Evolutionary conservation across 345 rosid species (phyloP), one percentile per base, ranked within the genome.

Genomic region (Eucalyptus coolabah): DNA sequence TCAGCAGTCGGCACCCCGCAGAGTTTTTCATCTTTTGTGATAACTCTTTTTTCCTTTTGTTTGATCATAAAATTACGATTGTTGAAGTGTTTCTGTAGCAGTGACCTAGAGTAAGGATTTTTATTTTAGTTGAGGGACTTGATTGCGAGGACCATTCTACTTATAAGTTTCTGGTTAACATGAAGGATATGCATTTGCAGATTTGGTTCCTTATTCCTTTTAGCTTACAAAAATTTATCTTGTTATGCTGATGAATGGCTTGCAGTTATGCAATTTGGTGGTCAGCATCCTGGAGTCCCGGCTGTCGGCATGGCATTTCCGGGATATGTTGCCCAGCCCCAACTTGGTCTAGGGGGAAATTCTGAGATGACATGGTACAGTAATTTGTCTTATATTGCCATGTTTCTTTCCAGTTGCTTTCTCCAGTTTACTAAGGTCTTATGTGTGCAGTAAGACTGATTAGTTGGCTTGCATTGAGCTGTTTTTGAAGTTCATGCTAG

Each of bases 291-390:
- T 90, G 97, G 99, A 81, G 98, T 97, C 89, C 98, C 99, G 19
- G 93, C 99, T 44, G 96, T 96, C 81, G 99, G 99, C 93, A 96
- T 97, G 98, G 99, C 99, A 86, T 96, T 95, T 92, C 99, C 99
- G 56, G 98, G 98, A 92, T 96, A 96, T 92, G 98, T 96, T 93
- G 92, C 95, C 53, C 95, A 93, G 86, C 96, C 96, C 28, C 98
- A 98, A 91, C 98, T 90, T 93, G 99, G 99, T 88, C 53, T 94
- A 67, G 96, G 98, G 94, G 96, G 97, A 87, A 98, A 96, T 92
- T 96, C 99, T 17, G 98, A 97, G 92, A 96, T 97, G 99, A 95
- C 99, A 91, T 97, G 99, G 99, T 97, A 96, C 86, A 9, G 45
- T 88, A 37, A 30, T 50, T 37, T 60, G 85, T 60, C 59, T 50